Evolutionary conservation across 768 basidiomycete genomes (phyloP), one percentile per base, ranked within the genome.

Genomic region (Mycena capillaripes): DNA sequence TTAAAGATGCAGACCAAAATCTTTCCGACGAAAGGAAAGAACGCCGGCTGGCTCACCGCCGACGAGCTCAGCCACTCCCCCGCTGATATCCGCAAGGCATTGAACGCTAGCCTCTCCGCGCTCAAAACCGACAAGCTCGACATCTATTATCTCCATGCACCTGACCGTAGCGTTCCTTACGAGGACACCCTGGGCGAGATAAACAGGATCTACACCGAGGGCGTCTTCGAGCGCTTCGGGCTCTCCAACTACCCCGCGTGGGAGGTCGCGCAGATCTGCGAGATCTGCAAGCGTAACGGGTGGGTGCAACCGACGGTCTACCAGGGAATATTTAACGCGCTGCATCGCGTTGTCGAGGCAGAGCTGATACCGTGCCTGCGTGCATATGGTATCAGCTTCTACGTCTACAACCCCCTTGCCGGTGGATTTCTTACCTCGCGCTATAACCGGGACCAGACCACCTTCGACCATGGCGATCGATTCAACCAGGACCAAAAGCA

Each of bases 1-100:
- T 69, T 89, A 36, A 80, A 78, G 59, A 78, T 89, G 65, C 86
- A 85, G 10, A 89, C 86, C 11, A 89, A 89, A 77, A 82, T 85
- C 36, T 86, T 84, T 66, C 87, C 87, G 0, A 78, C 69, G 46
- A 63, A 74, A 3, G 58, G 58, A 23, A 52, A 40, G 19, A 38
- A 40, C 46, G 58, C 58, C 56, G 40, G 16, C 57, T 60, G 46
- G 78, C 34, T 64, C 3, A 36, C 21, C 40, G 16, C 29, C 50
- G 60, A 70, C 11, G 38, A 36, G 23, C 42, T 58, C 27, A 55
- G 52, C 8, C 69, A 70, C 62, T 46, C 62, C 3, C 53, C 62
- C 32, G 46, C 48, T 7, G 70, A 66, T 21, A 46, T 71, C 17
- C 64, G 70, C 66, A 81, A 80, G 60, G 75, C 80, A 38, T 74